Percentiles rank a stretch among this genome's conserved stretches.
phyloP scores from a whole-genome alignment of 176 grass and related monocot genomes.

The Oryza rufipogon region DNA sequence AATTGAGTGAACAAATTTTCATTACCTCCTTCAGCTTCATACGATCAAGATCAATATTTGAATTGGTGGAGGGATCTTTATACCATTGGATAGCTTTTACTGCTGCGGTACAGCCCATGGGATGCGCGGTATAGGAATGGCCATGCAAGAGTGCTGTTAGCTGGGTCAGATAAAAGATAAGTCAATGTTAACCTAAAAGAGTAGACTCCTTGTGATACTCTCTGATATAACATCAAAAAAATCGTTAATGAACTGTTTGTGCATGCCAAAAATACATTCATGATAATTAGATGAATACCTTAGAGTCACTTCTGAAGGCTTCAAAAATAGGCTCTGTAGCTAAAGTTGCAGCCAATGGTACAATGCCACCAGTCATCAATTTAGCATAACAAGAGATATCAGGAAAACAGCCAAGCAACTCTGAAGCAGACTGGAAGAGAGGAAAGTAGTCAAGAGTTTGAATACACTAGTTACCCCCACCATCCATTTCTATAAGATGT shows the following conservation, averaged over 20 bases:
- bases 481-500: neutral
- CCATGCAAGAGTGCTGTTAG: conserved; percentile 93
- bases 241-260: neutral
- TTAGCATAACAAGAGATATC: conserved; percentile 96
- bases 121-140: conserved; percentile 94
- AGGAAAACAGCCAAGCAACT: conserved; percentile 78
- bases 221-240: conserved; percentile 23
- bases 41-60: conserved; percentile 62
- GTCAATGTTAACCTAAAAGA: conserved; percentile 2
- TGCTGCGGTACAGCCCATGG: conserved; percentile 77
- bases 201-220: neutral
- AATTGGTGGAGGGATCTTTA: conserved; percentile 70
- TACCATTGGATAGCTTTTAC: conserved; percentile 93
- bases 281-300: conserved; percentile 52
- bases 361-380: conserved; percentile 85
- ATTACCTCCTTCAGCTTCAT: conserved; percentile 81
- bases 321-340: conserved; percentile 84
- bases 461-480: neutral
- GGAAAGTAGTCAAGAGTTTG: conserved; percentile 27
- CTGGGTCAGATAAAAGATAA: conserved; percentile 40
- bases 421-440: conserved; percentile 71
- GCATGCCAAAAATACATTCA: conserved; percentile 24
- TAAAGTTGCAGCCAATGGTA: conserved; percentile 83
- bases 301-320: conserved; percentile 82
- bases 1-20: conserved; percentile 15